Conservation (phyloP, 1,284 basidiomycete species). For the Abortiporus biennis region DNA sequence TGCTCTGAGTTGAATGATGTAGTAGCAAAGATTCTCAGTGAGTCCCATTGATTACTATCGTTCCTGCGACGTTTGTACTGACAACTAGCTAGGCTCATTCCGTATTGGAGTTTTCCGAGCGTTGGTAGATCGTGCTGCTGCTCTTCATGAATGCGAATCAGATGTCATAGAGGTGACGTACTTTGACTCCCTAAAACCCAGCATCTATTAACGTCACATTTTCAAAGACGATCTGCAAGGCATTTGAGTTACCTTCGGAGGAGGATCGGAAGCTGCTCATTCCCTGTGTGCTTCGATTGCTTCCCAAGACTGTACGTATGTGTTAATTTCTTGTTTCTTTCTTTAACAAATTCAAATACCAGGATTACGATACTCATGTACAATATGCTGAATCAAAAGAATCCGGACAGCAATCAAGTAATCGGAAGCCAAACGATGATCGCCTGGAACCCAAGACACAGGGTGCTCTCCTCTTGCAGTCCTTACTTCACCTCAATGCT, state of each 20-base stretch:
- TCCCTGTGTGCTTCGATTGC: conserved; percentile 43
- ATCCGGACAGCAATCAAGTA: conserved; percentile 11
- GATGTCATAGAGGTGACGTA: conserved; percentile 44
- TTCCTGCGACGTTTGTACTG: conserved; percentile 10
- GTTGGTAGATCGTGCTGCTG: conserved; percentile 59
- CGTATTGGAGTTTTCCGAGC: conserved; percentile 68
- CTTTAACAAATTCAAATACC: no score
- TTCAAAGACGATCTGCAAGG: conserved; percentile 60
- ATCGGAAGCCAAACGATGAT: conserved; percentile 16
- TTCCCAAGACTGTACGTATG: conserved; percentile 41
- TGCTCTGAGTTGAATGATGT: conserved; percentile 52
- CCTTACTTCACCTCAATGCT: conserved; percentile 61
- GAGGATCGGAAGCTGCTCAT: conserved; percentile 34
- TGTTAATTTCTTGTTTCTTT: no score
- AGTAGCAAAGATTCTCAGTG: conserved; percentile 45
- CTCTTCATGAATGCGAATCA: conserved; percentile 35
- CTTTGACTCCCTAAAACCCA: no score
- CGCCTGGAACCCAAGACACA: conserved; percentile 68
- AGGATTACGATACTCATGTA: no score
- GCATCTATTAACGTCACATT: no score
- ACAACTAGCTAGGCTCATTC: conserved; percentile 35
- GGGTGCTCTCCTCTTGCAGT: conserved; percentile 82
- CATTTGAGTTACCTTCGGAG: conserved; percentile 47
- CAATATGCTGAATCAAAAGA: conserved; percentile 11
- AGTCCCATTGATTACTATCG: conserved; percentile 28